Evolutionary conservation across 768 basidiomycete species (phyloP).

Genomic region (Tricholoma saponaceum): DNA sequence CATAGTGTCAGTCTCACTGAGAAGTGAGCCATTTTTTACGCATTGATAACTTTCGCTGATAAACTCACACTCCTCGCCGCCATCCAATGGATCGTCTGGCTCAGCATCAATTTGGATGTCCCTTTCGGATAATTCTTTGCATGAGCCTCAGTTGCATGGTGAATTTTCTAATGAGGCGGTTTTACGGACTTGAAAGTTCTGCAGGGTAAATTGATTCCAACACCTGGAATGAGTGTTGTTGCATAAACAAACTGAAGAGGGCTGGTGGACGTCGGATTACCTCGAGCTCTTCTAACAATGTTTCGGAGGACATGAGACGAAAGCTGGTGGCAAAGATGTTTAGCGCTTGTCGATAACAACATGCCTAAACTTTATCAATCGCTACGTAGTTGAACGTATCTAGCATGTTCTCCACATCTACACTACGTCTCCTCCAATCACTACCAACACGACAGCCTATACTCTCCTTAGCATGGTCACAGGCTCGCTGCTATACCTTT

Average conservation of each 20-base stretch:
- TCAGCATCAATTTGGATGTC: slow-evolving; percentile 83
- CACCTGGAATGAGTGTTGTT: slow-evolving; percentile 46
- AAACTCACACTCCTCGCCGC: slow-evolving; percentile 51
- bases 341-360: too few species aligned
- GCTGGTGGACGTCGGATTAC: slow-evolving; percentile 34
- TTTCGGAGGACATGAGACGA: slow-evolving; percentile 53
- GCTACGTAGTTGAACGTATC: neutral
- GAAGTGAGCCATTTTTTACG: slow-evolving; percentile 8
- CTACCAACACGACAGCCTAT: neutral
- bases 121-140: slow-evolving; percentile 79
- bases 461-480: neutral
- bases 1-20: slow-evolving; percentile 71
- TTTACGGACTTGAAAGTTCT: slow-evolving; percentile 82
- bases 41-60: slow-evolving; percentile 2
- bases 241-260: slow-evolving; percentile 2
- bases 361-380: slow-evolving; percentile 11
- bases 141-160: slow-evolving; percentile 20
- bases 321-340: too few species aligned
- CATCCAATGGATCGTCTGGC: slow-evolving; percentile 73
- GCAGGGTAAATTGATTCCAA: slow-evolving; percentile 95
- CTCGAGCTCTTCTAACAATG: slow-evolving; percentile 88
- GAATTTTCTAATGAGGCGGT: slow-evolving; percentile 17
- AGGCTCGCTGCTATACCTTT: neutral
- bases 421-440: neutral
- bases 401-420: neutral